Percentiles rank a stretch among this genome's conserved stretches.
Evolutionary conservation across 2,329 filamentous ascomycete genomes (phyloP).

Genomic region (Emydomyces testavorans): DNA sequence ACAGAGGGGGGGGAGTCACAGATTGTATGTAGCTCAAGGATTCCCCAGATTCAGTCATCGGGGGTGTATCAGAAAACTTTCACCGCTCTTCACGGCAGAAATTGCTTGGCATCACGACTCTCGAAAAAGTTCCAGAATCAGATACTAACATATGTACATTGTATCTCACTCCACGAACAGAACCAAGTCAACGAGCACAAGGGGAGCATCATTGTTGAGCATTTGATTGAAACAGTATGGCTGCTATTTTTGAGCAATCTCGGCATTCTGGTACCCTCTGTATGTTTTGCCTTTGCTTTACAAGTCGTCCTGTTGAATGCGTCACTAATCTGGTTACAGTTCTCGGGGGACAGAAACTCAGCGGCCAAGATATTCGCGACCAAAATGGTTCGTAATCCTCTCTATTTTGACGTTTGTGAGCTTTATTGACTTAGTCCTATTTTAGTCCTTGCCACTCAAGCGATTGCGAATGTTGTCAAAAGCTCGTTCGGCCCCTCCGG

Average conservation of each 20-base stretch:
- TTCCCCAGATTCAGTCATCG: slow-evolving; percentile 7
- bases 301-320: slow-evolving; percentile 10
- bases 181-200: slow-evolving; percentile 9
- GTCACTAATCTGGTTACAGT: slow-evolving; percentile 43
- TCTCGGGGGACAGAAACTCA: slow-evolving; percentile 94
- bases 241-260: slow-evolving; percentile 90
- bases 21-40: slow-evolving; percentile 2
- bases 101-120: slow-evolving; percentile 28
- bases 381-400: slow-evolving; percentile 62
- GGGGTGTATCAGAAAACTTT: slow-evolving; percentile 14
- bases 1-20: slow-evolving; percentile 11
- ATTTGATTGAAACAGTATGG: slow-evolving; percentile 48
- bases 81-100: slow-evolving; percentile 27
- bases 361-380: slow-evolving; percentile 88
- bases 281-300: slow-evolving; percentile 32
- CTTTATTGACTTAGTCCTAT: slow-evolving; percentile 15
- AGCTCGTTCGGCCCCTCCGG: slow-evolving; percentile 96
- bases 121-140: slow-evolving; percentile 10
- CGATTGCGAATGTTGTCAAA: slow-evolving; percentile 97
- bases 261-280: slow-evolving; percentile 84
- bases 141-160: no score
- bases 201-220: slow-evolving; percentile 22
- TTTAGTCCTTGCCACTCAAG: slow-evolving; percentile 81
- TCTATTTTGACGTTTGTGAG: slow-evolving; percentile 1
- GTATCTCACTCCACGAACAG: background rate